Evolutionary conservation across 331 rosid genomes (phyloP).

Genomic region (Rhamnella rubrinervis): DNA sequence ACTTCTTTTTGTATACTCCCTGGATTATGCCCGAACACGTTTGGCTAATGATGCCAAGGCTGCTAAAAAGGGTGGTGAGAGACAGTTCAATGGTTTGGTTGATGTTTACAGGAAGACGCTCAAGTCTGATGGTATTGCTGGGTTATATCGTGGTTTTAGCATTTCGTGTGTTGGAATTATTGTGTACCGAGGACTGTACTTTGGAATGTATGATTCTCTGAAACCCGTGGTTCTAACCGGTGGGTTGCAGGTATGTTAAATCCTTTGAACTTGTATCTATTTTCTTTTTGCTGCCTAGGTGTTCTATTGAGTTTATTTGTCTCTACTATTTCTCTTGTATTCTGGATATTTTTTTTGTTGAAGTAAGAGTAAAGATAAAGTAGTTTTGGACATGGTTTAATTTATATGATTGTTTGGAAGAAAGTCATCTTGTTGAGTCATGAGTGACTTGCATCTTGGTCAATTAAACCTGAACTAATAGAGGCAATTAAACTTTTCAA

Average conservation of each 20-base stretch:
- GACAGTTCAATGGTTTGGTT: conserved; percentile 79
- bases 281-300: background rate
- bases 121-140: conserved; percentile 78
- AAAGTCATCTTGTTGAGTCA: background rate
- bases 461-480: background rate
- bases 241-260: conserved; percentile 59
- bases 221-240: conserved; percentile 84
- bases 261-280: conserved; percentile 1
- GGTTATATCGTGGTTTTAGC: conserved; percentile 88
- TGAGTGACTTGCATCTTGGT: no score
- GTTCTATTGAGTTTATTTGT: background rate
- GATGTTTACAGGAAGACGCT: conserved; percentile 83
- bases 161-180: conserved; percentile 77
- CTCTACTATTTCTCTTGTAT: background rate
- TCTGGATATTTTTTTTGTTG: background rate
- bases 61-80: conserved; percentile 83
- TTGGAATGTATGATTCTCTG: conserved; percentile 91
- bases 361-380: no score
- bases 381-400: no score
- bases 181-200: conserved; percentile 85
- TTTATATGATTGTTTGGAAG: background rate
- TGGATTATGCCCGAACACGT: conserved; percentile 86
- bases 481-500: background rate
- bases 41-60: conserved; percentile 84
- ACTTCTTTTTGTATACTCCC: conserved; percentile 73